Evolutionary conservation across 306 rosid species (phyloP).

Genomic region (Herpetospermum pedunculosum): DNA sequence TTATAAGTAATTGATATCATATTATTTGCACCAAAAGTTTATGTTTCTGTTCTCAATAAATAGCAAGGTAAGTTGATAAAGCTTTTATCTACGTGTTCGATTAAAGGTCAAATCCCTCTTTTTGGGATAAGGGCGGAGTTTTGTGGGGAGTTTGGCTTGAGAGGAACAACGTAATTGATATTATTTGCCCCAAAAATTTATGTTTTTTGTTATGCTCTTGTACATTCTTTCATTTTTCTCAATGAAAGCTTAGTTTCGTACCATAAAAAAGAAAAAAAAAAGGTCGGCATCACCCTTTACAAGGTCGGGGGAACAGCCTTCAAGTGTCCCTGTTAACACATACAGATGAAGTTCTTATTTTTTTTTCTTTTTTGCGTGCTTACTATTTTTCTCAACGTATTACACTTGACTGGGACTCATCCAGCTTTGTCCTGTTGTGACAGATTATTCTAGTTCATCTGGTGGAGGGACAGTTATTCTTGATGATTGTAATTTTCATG

Average conservation of each 20-base stretch:
- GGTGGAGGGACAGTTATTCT: slow-evolving; percentile 57
- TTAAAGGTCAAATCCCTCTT: background rate
- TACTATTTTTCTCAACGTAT: background rate
- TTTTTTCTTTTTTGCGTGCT: background rate
- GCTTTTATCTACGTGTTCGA: background rate
- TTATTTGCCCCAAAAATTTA: too few species aligned
- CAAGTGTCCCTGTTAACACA: background rate
- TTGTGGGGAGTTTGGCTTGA: too few species aligned
- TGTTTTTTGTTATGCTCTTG: too few species aligned
- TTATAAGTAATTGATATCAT: background rate
- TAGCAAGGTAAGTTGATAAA: background rate
- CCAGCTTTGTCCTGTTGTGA: slow-evolving; percentile 16
- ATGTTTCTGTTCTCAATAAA: background rate
- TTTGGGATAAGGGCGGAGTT: too few species aligned
- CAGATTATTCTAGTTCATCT: slow-evolving; percentile 65
- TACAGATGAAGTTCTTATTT: background rate
- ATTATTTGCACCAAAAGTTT: background rate
- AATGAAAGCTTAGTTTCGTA: too few species aligned
- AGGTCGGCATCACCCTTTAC: background rate
- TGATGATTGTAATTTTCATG: slow-evolving; percentile 95
- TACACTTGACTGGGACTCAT: background rate
- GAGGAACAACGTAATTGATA: too few species aligned
- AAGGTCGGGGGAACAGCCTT: background rate
- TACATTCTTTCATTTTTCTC: too few species aligned
- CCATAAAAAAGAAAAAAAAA: too few species aligned